Conservation (phyloP, 1,284 basidiomycete genomes). For the Cystobasidium sp. region DNA sequence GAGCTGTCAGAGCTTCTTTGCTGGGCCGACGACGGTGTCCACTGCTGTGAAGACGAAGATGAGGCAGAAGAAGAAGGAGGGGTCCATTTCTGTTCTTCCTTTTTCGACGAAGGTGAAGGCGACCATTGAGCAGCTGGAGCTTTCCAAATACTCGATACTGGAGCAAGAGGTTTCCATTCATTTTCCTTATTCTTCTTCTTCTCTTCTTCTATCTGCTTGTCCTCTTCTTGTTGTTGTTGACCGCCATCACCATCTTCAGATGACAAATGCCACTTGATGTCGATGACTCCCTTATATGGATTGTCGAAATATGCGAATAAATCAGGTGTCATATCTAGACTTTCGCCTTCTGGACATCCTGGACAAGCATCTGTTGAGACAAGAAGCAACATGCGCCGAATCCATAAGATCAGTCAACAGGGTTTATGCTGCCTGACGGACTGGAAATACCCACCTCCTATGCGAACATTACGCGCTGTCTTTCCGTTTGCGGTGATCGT, state of each 20-base stretch:
- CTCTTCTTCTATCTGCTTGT: not conserved
- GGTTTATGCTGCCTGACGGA: not conserved
- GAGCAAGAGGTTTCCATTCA: slow-evolving; percentile 9
- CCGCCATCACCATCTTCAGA: not conserved
- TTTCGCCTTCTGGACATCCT: slow-evolving; percentile 18
- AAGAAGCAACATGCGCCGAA: not conserved
- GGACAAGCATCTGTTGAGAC: slow-evolving; percentile 27
- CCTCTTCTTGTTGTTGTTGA: not conserved
- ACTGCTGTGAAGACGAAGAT: not conserved
- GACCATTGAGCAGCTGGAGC: not conserved
- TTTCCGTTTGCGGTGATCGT: slow-evolving; percentile 31
- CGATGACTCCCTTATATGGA: slow-evolving; percentile 17
- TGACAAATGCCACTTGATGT: slow-evolving; percentile 26
- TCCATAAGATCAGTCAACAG: not conserved
- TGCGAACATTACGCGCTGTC: slow-evolving; percentile 6
- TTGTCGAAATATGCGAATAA: slow-evolving; percentile 19
- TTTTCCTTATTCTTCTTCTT: not conserved
- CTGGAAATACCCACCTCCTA: not conserved
- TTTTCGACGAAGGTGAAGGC: slow-evolving; percentile 12
- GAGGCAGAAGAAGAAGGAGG: not conserved
- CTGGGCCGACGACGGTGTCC: not conserved
- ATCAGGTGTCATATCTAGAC: slow-evolving; percentile 33
- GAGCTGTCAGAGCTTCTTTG: not conserved
- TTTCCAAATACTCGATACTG: slow-evolving; percentile 9
- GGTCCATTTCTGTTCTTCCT: not conserved